These are phyloP conservation scores for Polygonum aviculare DNA, from an alignment of 148 eudicot genomes.

Conservation along the genomic window DNA sequence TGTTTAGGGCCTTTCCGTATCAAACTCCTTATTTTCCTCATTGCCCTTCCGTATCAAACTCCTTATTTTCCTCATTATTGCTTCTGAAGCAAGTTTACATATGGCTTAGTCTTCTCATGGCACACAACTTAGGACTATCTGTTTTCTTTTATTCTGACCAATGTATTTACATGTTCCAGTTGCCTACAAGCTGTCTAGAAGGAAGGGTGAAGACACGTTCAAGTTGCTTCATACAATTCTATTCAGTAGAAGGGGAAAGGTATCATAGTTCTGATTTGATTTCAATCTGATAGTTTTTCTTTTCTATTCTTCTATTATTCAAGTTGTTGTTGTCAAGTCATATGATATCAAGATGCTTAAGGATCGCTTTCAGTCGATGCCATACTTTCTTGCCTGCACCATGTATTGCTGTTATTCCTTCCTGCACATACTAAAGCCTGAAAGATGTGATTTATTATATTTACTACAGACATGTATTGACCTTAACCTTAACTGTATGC, in stretches of 20 bases:
- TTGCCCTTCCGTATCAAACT: background rate
- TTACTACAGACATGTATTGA: background rate
- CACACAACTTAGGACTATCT: background rate
- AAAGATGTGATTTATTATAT: background rate
- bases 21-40: background rate
- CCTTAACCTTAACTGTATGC: slow-evolving; percentile 18
- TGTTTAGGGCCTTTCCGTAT: background rate
- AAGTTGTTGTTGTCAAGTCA: background rate
- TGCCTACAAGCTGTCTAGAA: slow-evolving; percentile 80
- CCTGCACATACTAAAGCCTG: background rate
- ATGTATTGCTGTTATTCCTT: background rate
- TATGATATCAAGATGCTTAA: background rate
- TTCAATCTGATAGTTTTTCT: background rate
- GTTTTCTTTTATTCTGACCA: background rate
- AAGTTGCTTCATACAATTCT: slow-evolving; percentile 74
- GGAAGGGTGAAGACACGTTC: slow-evolving; percentile 59
- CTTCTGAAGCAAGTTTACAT: background rate
- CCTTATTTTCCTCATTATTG: background rate
- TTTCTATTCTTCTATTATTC: background rate
- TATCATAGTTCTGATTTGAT: slow-evolving; percentile 11
- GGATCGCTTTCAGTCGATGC: background rate
- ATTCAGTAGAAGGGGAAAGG: slow-evolving; percentile 86
- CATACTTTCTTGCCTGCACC: background rate
- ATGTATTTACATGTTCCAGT: slow-evolving; percentile 24
- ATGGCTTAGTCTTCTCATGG: background rate